phyloP scores from a whole-genome alignment of 1,139 yeast genomes.

The Magnusiomyces suaveolens region DNA sequence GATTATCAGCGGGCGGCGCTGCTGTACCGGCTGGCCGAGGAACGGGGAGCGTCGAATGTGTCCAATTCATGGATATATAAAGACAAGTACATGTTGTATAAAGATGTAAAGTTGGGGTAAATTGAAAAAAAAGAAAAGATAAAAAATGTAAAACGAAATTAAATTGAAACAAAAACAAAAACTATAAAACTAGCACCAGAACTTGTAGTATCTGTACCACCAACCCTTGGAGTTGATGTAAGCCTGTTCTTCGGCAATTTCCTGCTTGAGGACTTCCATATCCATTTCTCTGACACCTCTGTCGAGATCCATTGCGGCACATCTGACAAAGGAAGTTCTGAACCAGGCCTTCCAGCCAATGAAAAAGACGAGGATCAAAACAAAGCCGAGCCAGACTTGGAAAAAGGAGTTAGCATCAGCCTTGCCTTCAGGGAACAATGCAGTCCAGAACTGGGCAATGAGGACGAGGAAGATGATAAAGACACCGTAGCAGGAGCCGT shows the following conservation, averaged over 20 bases:
- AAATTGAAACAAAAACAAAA: neutral
- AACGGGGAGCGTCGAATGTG: slow-evolving; percentile 52
- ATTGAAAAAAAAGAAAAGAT: neutral
- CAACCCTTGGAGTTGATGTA: slow-evolving; percentile 29
- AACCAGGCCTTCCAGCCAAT: slow-evolving; percentile 43
- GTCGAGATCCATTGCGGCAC: slow-evolving; percentile 45
- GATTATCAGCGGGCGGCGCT: slow-evolving; percentile 59
- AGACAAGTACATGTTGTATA: slow-evolving; percentile 45
- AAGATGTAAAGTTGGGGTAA: neutral
- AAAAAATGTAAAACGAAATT: neutral
- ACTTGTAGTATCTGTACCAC: slow-evolving; percentile 33
- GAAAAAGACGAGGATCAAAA: slow-evolving; percentile 41
- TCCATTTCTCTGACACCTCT: no score
- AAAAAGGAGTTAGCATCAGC: slow-evolving; percentile 39
- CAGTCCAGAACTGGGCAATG: slow-evolving; percentile 75
- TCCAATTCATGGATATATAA: slow-evolving; percentile 77
- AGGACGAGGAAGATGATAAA: slow-evolving; percentile 53
- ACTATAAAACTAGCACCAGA: slow-evolving; percentile 37
- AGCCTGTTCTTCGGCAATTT: slow-evolving; percentile 39
- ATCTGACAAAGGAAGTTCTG: slow-evolving; percentile 35
- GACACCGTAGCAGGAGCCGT: slow-evolving; percentile 64
- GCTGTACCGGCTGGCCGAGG: slow-evolving; percentile 60
- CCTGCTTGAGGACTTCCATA: slow-evolving; percentile 42
- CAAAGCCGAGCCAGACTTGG: slow-evolving; percentile 45
- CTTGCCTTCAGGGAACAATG: slow-evolving; percentile 54